A percentile compares a stretch with the other conserved stretches of the same genome.
These are phyloP conservation scores for Chytriomyces sp. DNA, from an alignment of 192 early-diverging fungal genomes.

Conservation along the genomic window DNA sequence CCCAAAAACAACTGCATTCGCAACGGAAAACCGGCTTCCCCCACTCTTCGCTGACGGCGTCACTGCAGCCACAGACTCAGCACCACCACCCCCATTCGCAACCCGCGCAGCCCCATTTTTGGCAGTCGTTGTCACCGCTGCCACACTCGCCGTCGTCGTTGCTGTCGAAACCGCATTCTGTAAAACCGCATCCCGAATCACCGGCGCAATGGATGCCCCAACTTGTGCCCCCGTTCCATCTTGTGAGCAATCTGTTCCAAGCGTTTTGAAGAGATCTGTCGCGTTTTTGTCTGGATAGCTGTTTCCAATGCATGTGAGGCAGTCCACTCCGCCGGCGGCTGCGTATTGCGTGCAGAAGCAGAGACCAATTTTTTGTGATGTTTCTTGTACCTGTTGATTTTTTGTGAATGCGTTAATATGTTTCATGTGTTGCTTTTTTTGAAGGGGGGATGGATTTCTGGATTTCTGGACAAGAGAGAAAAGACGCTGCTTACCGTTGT, in stretches of 20 bases:
- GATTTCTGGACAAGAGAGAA: neutral
- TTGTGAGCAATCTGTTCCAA: neutral
- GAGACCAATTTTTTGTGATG: neutral
- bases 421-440: too few species aligned
- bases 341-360: slow-evolving; percentile 30
- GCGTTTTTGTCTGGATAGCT: neutral
- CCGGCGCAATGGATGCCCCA: slow-evolving; percentile 15
- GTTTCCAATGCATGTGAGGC: slow-evolving; percentile 25
- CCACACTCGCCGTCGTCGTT: neutral
- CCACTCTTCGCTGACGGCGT: neutral
- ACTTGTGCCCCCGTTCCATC: neutral
- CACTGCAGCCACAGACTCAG: neutral
- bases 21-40: too few species aligned
- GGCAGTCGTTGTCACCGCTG: neutral
- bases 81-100: neutral
- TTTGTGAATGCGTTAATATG: neutral
- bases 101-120: neutral
- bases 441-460: too few species aligned
- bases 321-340: neutral
- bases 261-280: neutral
- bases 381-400: neutral
- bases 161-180: neutral
- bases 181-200: slow-evolving; percentile 20
- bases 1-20: neutral
- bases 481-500: neutral